These are phyloP conservation scores for Vitis rupestris DNA, from an alignment of 164 flowering plant species.

Conservation along the genomic window DNA sequence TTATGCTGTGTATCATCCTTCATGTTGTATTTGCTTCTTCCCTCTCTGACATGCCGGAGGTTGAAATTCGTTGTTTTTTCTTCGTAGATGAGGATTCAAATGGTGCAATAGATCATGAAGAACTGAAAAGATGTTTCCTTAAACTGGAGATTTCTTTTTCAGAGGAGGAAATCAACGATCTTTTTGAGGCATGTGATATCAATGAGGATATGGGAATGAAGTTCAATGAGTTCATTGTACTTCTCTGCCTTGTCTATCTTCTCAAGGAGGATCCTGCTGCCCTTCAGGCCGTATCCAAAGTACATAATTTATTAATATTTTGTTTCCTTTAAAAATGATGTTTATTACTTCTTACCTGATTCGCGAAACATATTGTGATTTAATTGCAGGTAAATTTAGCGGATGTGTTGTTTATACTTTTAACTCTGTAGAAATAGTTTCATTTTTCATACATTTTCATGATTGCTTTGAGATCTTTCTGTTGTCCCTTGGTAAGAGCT, in stretches of 20 bases:
- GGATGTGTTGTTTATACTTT: no score
- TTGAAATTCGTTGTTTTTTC: not conserved
- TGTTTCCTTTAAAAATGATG: not conserved
- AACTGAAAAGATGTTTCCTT: conserved; percentile 68
- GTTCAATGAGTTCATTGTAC: conserved; percentile 92
- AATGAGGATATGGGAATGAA: conserved; percentile 71
- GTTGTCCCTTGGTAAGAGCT: no score
- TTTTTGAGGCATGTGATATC: conserved; percentile 87
- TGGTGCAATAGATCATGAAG: conserved; percentile 80
- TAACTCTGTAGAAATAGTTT: no score
- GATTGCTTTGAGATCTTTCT: not conserved
- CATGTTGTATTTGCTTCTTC: no score
- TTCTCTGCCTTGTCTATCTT: conserved; percentile 92
- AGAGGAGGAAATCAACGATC: conserved; percentile 80
- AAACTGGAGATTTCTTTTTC: conserved; percentile 67
- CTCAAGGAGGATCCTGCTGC: conserved; percentile 69
- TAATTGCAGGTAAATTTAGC: no score
- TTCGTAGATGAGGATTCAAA: conserved; percentile 76
- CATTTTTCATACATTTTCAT: not conserved
- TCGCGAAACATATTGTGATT: no score
- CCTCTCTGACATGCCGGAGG: no score
- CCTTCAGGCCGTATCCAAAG: conserved; percentile 58
- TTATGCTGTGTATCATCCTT: no score
- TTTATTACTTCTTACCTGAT: no score
- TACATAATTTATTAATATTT: not conserved